phyloP scores from a whole-genome alignment of 2,329 filamentous ascomycete species.

The Pestalotiopsis sp. region DNA sequence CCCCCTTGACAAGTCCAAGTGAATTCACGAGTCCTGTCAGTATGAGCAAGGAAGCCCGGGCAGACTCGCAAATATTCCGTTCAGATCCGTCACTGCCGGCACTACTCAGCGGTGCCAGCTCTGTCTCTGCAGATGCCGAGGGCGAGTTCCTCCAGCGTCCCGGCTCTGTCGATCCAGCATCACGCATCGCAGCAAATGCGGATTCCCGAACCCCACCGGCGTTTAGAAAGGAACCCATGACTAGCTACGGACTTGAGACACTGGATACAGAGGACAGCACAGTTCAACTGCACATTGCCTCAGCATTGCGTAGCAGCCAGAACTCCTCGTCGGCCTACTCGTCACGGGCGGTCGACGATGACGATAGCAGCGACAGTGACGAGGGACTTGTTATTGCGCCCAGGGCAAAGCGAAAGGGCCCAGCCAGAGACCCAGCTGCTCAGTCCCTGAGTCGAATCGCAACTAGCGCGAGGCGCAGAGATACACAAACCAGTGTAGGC shows the following conservation, averaged over 20 bases:
- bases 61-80: conserved; percentile 55
- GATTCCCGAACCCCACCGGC: conserved; percentile 59
- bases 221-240: conserved; percentile 45
- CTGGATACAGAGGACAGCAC: conserved; percentile 29
- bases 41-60: conserved; percentile 37
- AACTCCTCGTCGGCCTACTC: conserved; percentile 21
- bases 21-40: conserved; percentile 52
- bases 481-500: conserved; percentile 62
- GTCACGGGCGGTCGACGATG: conserved; percentile 35
- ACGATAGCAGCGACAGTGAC: conserved; percentile 56
- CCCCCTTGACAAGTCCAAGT: conserved; percentile 57
- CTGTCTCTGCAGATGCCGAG: conserved; percentile 64
- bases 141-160: conserved; percentile 58
- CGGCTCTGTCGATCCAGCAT: conserved; percentile 44
- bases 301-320: conserved; percentile 13
- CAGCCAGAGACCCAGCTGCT: conserved; percentile 25
- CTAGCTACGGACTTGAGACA: conserved; percentile 49
- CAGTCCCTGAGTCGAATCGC: conserved; percentile 32
- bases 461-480: conserved; percentile 48
- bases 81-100: conserved; percentile 67
- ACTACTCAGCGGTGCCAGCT: conserved; percentile 64
- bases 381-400: conserved; percentile 53
- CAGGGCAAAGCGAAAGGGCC: conserved; percentile 48
- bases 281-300: conserved; percentile 9
- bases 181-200: conserved; percentile 48